Evolutionary conservation across 1,284 basidiomycete genomes (phyloP).

Genomic region (Trametes hirsuta): DNA sequence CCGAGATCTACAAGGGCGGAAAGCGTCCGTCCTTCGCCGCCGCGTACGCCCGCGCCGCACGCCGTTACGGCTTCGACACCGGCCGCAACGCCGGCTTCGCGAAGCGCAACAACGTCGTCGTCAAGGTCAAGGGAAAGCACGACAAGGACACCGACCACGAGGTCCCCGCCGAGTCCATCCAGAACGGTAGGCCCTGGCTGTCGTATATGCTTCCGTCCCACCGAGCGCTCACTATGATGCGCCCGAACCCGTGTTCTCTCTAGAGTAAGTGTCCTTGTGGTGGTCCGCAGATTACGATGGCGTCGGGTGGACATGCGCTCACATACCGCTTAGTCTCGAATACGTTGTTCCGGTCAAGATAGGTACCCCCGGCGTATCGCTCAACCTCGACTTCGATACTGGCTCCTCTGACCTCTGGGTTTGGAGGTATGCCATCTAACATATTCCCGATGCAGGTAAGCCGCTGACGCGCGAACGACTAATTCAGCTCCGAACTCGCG

Average conservation of each 20-base stretch:
- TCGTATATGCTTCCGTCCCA: neutral
- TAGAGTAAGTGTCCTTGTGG: slow-evolving; percentile 23
- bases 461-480: neutral
- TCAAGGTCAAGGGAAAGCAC: slow-evolving; percentile 32
- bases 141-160: slow-evolving; percentile 36
- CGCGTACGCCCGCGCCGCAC: slow-evolving; percentile 39
- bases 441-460: neutral
- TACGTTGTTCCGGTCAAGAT: slow-evolving; percentile 44
- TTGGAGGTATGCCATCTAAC: slow-evolving; percentile 29
- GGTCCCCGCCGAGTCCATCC: slow-evolving; percentile 39
- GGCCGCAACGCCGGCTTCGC: slow-evolving; percentile 36
- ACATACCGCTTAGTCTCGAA: slow-evolving; percentile 31
- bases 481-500: slow-evolving; percentile 31
- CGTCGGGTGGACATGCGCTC: neutral
- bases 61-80: slow-evolving; percentile 37
- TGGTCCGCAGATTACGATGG: neutral
- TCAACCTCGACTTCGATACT: slow-evolving; percentile 44
- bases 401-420: slow-evolving; percentile 44
- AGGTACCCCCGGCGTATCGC: slow-evolving; percentile 41
- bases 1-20: slow-evolving; percentile 28
- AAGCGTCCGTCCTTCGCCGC: slow-evolving; percentile 36
- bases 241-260: neutral
- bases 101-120: slow-evolving; percentile 35
- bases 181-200: slow-evolving; percentile 35
- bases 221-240: neutral